phyloP scores from a whole-genome alignment of 495 filamentous ascomycete species.

The Talaromyces liani region DNA sequence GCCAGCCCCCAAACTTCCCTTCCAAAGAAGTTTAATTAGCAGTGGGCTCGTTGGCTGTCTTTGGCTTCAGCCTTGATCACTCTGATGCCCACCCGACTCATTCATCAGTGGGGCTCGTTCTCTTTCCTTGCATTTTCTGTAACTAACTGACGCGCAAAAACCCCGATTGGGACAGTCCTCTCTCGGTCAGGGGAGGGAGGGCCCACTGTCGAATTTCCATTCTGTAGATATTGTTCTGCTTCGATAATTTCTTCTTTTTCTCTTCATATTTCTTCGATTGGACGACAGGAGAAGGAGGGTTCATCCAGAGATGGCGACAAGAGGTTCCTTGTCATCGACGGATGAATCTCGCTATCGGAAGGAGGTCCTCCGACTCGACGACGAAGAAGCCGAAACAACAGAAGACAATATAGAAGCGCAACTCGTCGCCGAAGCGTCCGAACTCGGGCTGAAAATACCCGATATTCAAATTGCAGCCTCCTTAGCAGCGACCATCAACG shows the following conservation, averaged over 20 bases:
- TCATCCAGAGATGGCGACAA: conserved; percentile 7
- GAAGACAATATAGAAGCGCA: conserved; percentile 28
- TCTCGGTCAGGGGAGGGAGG: neutral
- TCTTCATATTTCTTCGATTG: neutral
- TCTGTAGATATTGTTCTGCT: neutral
- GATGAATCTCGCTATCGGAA: conserved; percentile 34
- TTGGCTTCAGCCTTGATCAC: neutral
- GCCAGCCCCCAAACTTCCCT: neutral
- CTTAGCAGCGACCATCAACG: conserved; percentile 32
- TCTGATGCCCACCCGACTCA: neutral
- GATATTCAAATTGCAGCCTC: conserved; percentile 31
- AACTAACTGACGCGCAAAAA: neutral
- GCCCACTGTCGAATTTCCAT: neutral
- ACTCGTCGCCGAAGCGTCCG: conserved; percentile 31
- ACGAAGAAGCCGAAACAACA: conserved; percentile 29
- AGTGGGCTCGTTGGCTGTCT: neutral
- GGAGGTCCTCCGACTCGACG: conserved; percentile 27
- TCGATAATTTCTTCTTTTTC: neutral
- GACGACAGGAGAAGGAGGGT: neutral
- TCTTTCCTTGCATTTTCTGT: conserved; percentile 4
- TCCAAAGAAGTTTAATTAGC: neutral
- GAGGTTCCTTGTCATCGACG: conserved; percentile 9
- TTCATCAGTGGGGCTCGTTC: neutral
- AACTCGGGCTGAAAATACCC: conserved; percentile 32
- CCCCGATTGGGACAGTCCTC: conserved; percentile 3